phyloP scores from a whole-genome alignment of 495 filamentous ascomycete species.

The Tuber indicum region DNA sequence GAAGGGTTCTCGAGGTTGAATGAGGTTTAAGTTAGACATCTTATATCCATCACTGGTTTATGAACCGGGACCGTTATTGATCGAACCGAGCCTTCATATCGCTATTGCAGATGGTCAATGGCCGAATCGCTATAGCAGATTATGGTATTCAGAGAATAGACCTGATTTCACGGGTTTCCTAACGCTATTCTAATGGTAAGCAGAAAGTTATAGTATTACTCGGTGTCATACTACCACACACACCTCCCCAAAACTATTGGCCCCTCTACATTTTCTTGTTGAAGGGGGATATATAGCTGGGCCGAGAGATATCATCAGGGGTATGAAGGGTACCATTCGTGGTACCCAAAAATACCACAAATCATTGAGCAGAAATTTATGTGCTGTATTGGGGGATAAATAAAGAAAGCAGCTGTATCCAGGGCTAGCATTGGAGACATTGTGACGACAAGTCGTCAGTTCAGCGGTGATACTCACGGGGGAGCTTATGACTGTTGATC shows the following conservation, averaged over 20 bases:
- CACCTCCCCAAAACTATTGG: not conserved
- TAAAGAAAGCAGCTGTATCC: not conserved
- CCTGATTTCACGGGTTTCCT: not conserved
- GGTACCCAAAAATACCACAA: not conserved
- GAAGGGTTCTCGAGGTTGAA: conserved; percentile 69
- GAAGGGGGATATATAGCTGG: not conserved
- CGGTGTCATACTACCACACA: not conserved
- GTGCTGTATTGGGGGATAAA: not conserved
- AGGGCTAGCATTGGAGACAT: too few relatives aligned
- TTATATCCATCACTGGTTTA: not conserved
- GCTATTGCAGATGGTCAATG: not conserved
- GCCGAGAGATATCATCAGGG: not conserved
- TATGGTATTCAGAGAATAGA: not conserved
- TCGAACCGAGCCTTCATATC: not conserved
- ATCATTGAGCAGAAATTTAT: not conserved
- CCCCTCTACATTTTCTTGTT: not conserved
- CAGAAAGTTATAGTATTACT: not conserved
- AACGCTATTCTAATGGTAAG: not conserved
- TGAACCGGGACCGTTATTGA: not conserved
- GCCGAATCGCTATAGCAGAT: not conserved
- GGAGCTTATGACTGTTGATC: too few relatives aligned
- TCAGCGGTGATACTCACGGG: too few relatives aligned
- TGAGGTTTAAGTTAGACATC: conserved; percentile 12
- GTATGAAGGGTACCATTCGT: not conserved
- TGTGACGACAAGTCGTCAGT: too few relatives aligned